These are phyloP conservation scores for Candida labiduridarum DNA, from an alignment of 1,139 yeast genomes.

Conservation along the genomic window DNA sequence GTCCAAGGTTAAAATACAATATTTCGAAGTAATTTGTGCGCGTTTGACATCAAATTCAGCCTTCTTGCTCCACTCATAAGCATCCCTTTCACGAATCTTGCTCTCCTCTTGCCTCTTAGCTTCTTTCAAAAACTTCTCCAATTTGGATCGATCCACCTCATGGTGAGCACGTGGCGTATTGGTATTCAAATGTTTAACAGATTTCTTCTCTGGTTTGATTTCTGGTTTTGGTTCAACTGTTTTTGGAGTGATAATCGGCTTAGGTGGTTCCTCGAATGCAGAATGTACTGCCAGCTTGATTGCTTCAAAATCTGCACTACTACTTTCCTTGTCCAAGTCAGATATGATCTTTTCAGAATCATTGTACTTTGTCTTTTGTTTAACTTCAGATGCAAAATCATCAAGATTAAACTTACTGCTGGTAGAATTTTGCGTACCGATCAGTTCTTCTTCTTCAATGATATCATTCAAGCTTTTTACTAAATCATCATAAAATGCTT, in stretches of 20 bases:
- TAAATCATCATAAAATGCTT: slow-evolving; percentile 22
- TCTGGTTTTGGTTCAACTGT: background rate
- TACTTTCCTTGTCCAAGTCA: slow-evolving; percentile 14
- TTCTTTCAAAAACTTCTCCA: slow-evolving; percentile 43
- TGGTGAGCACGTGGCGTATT: slow-evolving; percentile 1
- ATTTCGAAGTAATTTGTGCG: slow-evolving; percentile 33
- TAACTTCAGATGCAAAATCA: slow-evolving; percentile 20
- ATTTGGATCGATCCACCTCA: slow-evolving; percentile 19
- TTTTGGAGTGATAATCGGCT: slow-evolving; percentile 4
- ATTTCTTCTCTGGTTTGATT: background rate
- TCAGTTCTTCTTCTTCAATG: background rate
- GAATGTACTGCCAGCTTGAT: slow-evolving; percentile 8
- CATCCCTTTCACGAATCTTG: slow-evolving; percentile 49
- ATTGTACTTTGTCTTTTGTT: slow-evolving; percentile 18
- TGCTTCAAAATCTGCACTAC: slow-evolving; percentile 10
- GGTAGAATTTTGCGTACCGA: slow-evolving; percentile 1
- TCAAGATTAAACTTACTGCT: slow-evolving; percentile 24
- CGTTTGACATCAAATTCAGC: slow-evolving; percentile 35
- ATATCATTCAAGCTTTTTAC: slow-evolving; percentile 21
- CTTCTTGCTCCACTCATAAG: slow-evolving; percentile 55
- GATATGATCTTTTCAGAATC: slow-evolving; percentile 26
- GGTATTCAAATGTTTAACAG: background rate
- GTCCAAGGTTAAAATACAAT: slow-evolving; percentile 46
- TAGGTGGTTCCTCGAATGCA: slow-evolving; percentile 7
- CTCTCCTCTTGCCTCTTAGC: slow-evolving; percentile 49